phyloP scores from a whole-genome alignment of 805 yeast species.

The Pichia ethanolica region DNA sequence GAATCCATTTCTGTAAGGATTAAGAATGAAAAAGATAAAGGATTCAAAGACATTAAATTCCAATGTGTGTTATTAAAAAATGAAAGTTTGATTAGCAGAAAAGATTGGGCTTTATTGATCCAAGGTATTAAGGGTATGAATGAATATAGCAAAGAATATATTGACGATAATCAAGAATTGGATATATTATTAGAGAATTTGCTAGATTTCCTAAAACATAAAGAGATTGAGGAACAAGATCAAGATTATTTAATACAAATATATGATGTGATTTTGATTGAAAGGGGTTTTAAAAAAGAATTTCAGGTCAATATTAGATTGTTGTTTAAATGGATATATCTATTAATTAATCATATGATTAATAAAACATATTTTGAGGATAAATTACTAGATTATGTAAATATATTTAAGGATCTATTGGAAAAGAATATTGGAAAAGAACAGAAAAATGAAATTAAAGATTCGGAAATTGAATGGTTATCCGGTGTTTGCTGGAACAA shows the following conservation, averaged over 20 bases:
- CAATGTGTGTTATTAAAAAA: slow-evolving; percentile 4
- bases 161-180: not conserved
- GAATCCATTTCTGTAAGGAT: not conserved
- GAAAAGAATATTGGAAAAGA: not conserved
- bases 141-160: not conserved
- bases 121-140: not conserved
- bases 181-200: slow-evolving; percentile 1
- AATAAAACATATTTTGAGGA: not conserved
- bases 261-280: slow-evolving; percentile 1
- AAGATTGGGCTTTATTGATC: not conserved
- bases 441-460: slow-evolving; percentile 8
- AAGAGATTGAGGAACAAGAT: not conserved
- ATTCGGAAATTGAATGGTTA: slow-evolving; percentile 30
- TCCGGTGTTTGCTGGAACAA: slow-evolving; percentile 33
- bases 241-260: not conserved
- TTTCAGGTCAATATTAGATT: not conserved
- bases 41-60: not conserved
- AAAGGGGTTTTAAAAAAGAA: not conserved
- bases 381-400: not conserved
- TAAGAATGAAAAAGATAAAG: not conserved
- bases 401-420: slow-evolving; percentile 2
- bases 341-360: slow-evolving; percentile 1
- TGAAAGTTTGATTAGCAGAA: not conserved
- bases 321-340: slow-evolving; percentile 6
- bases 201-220: not conserved